Conservation (phyloP, 2,329 filamentous ascomycete genomes). For the Purpureocillium takamizusanense region DNA sequence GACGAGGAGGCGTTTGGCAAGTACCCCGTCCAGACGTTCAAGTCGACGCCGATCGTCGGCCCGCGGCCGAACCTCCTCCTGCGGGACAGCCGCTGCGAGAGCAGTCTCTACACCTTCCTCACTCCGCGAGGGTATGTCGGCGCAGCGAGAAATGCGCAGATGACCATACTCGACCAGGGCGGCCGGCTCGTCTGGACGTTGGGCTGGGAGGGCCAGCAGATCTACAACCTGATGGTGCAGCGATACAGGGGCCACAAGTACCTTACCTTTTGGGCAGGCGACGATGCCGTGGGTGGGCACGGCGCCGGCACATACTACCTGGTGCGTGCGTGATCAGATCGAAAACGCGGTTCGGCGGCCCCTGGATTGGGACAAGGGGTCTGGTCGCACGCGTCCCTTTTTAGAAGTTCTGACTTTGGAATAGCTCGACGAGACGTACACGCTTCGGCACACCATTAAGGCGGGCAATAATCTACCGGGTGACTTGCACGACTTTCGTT, state of each 20-base stretch:
- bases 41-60: conserved; percentile 1
- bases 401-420: not conserved
- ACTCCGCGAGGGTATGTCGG: conserved; percentile 20
- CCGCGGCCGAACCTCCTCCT: conserved; percentile 21
- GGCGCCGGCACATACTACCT: conserved; percentile 35
- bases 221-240: conserved; percentile 13
- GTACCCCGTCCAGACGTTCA: conserved; percentile 14
- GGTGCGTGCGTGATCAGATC: conserved; percentile 14
- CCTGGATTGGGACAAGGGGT: too few relatives aligned
- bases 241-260: conserved; percentile 7
- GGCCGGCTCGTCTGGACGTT: conserved; percentile 29
- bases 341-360: too few relatives aligned
- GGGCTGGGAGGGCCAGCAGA: conserved; percentile 14
- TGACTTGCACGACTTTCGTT: conserved; percentile 29
- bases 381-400: too few relatives aligned
- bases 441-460: conserved; percentile 1
- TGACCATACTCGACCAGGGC: conserved; percentile 29
- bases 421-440: conserved; percentile 6
- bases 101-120: conserved; percentile 22
- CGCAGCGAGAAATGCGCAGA: conserved; percentile 18
- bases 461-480: conserved; percentile 8
- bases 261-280: conserved; percentile 21
- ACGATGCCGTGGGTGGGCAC: conserved; percentile 30
- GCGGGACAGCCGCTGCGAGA: conserved; percentile 19
- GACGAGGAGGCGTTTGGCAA: conserved; percentile 13